These are phyloP conservation scores for Pseudonitzschia pungens DNA, from an alignment of 108 stramenopile genomes.

Conservation along the genomic window DNA sequence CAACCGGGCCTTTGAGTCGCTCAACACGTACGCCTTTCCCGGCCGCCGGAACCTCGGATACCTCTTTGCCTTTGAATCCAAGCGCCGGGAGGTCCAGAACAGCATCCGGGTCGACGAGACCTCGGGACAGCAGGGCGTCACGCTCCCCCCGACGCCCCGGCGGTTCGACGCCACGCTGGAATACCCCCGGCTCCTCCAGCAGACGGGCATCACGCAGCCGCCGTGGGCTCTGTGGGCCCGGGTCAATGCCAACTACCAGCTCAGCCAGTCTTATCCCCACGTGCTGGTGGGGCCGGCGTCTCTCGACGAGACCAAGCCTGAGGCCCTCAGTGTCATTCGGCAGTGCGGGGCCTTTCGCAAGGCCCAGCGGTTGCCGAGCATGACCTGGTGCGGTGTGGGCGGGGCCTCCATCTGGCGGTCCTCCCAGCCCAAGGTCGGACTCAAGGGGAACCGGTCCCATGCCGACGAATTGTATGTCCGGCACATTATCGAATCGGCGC, in stretches of 20 bases:
- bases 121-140: slow-evolving; percentile 38
- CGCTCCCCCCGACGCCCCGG: slow-evolving; percentile 51
- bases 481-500: slow-evolving; percentile 72
- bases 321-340: slow-evolving; percentile 55
- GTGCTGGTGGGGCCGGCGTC: slow-evolving; percentile 86
- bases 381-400: slow-evolving; percentile 83
- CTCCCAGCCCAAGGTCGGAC: slow-evolving; percentile 95
- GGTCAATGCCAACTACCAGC: slow-evolving; percentile 69
- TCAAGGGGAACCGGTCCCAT: slow-evolving; percentile 84
- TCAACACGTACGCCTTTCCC: slow-evolving; percentile 88
- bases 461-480: slow-evolving; percentile 84
- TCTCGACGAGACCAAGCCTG: slow-evolving; percentile 51
- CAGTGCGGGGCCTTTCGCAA: slow-evolving; percentile 83
- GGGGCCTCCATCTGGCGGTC: slow-evolving; percentile 92
- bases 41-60: slow-evolving; percentile 84
- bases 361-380: slow-evolving; percentile 85
- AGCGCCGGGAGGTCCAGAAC: slow-evolving; percentile 67
- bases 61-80: slow-evolving; percentile 89
- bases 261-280: slow-evolving; percentile 87
- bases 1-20: slow-evolving; percentile 61
- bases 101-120: slow-evolving; percentile 36
- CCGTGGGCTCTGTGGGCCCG: slow-evolving; percentile 61
- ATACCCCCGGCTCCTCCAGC: slow-evolving; percentile 51
- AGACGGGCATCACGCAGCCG: slow-evolving; percentile 30
- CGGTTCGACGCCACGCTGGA: slow-evolving; percentile 74